Percentiles rank a stretch among this genome's conserved stretches.
Conservation (phyloP, 2,329 filamentous ascomycete genomes). For the Cercospora janseana region DNA sequence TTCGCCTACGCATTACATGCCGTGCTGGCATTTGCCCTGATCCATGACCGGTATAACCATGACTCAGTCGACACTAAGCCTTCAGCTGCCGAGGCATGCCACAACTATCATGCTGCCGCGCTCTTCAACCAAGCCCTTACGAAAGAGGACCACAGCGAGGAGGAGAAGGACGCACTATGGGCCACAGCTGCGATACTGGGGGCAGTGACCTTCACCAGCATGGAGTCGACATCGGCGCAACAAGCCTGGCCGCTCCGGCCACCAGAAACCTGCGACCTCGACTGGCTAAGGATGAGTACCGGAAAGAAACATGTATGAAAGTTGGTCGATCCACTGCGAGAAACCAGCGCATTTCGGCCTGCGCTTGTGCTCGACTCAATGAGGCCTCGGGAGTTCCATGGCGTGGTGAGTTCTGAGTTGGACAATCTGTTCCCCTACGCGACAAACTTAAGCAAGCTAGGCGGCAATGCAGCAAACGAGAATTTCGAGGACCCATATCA, state of each 20-base stretch:
- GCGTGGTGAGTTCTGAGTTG: constrained; percentile 17
- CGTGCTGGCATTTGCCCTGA: constrained; percentile 52
- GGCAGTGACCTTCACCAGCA: constrained; percentile 46
- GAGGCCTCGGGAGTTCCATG: constrained; percentile 11
- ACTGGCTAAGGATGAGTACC: constrained; percentile 59
- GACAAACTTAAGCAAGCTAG: constrained; percentile 29
- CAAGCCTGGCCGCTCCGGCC: constrained; percentile 58
- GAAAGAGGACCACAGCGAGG: constrained; percentile 30
- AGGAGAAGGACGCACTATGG: constrained; percentile 50
- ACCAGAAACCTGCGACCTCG: constrained; percentile 47
- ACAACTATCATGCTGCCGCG: constrained; percentile 50
- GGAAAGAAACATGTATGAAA: constrained; percentile 57
- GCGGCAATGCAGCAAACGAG: constrained; percentile 15
- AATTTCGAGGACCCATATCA: constrained; percentile 35
- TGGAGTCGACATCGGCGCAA: constrained; percentile 45
- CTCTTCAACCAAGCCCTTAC: constrained; percentile 51
- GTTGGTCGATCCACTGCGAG: constrained; percentile 50
- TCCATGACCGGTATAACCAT: constrained; percentile 53
- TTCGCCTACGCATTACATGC: constrained; percentile 57
- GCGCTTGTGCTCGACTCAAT: constrained; percentile 27
- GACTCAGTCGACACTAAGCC: constrained; percentile 22
- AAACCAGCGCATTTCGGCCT: constrained; percentile 49
- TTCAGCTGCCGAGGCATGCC: constrained; percentile 43
- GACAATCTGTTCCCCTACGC: constrained; percentile 24
- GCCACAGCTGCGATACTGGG: constrained; percentile 50